Conservation (phyloP, 1,284 basidiomycete species). For the Marasmius oreades region DNA sequence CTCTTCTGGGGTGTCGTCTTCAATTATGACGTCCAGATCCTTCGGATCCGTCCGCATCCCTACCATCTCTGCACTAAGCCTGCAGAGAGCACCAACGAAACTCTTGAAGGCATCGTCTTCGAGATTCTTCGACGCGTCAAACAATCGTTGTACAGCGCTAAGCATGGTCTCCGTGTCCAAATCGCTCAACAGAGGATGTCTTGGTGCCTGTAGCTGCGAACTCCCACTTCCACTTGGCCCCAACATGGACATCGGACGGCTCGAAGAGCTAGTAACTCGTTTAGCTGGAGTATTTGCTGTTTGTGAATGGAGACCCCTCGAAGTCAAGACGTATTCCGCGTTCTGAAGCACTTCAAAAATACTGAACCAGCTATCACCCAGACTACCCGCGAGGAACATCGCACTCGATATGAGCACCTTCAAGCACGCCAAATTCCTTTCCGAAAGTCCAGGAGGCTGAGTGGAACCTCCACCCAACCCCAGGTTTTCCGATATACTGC, state of each 20-base stretch:
- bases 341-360: constrained; percentile 90
- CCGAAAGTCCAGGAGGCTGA: constrained; percentile 74
- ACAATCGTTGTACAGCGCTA: constrained; percentile 72
- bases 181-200: constrained; percentile 68
- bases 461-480: constrained; percentile 36
- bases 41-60: constrained; percentile 64
- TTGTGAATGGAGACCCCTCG: constrained; percentile 40
- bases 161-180: constrained; percentile 75
- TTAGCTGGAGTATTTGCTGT: constrained; percentile 24
- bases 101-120: constrained; percentile 80
- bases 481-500: constrained; percentile 68
- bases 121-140: constrained; percentile 80
- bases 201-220: constrained; percentile 16
- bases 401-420: constrained; percentile 80
- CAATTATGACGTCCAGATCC: constrained; percentile 27
- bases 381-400: constrained; percentile 78
- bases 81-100: constrained; percentile 83
- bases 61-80: constrained; percentile 86
- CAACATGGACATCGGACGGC: constrained; percentile 26
- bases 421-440: constrained; percentile 88
- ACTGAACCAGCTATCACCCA: constrained; percentile 88
- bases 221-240: constrained; percentile 9
- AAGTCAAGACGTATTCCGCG: constrained; percentile 83
- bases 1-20: constrained; percentile 41
- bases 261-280: constrained; percentile 23